phyloP scores from a whole-genome alignment of 1,139 yeast species.

The Geotrichum restrictum region DNA sequence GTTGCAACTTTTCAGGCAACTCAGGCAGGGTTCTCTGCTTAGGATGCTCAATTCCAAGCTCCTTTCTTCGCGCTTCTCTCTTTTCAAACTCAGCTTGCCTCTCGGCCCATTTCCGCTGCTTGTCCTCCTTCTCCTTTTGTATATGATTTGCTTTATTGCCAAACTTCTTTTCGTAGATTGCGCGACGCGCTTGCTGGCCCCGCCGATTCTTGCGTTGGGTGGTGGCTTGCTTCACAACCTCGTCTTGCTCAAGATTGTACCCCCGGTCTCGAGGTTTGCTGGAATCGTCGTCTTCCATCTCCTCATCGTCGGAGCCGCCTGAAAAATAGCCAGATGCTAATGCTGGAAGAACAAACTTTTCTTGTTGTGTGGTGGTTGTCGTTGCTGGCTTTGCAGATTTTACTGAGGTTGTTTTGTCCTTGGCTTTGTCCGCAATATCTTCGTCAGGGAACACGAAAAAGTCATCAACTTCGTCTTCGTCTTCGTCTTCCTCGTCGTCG shows the following conservation, averaged over 20 bases:
- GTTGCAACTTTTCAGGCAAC: conserved; percentile 23
- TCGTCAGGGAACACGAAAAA: conserved; percentile 22
- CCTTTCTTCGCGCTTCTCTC: conserved; percentile 54
- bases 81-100: conserved; percentile 62
- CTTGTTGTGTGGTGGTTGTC: conserved; percentile 30
- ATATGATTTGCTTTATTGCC: conserved; percentile 85
- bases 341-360: conserved; percentile 54
- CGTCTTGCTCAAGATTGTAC: conserved; percentile 53
- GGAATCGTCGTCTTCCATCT: conserved; percentile 35
- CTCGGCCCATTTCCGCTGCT: conserved; percentile 48
- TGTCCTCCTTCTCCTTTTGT: conserved; percentile 54
- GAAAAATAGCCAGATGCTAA: conserved; percentile 75
- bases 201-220: conserved; percentile 74
- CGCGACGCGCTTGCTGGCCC: conserved; percentile 95
- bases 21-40: conserved; percentile 14
- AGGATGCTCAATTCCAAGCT: conserved; percentile 33
- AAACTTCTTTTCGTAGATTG: conserved; percentile 89
- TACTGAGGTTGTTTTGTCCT: conserved; percentile 33
- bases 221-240: conserved; percentile 54
- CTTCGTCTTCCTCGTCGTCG: conserved; percentile 28
- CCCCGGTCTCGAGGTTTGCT: conserved; percentile 19
- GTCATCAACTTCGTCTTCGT: conserved; percentile 20
- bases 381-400: conserved; percentile 36
- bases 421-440: conserved; percentile 19
- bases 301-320: conserved; percentile 66